phyloP scores from a whole-genome alignment of 306 rosid genomes.

The Cucumis sativus region Cucumber_9930_V3 NC_026657.2:7184001-7184500 shows the following conservation, averaged over 20 bases:
- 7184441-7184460: constrained; percentile 7
- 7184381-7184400: constrained; percentile 8
- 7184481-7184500: constrained; percentile 76
- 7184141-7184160: constrained; percentile 51
- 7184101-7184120: constrained; percentile 89
- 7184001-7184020: not conserved
- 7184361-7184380: constrained; percentile 36
- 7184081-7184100: constrained; percentile 98
- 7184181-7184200: constrained; percentile 50
- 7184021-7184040: constrained; percentile 34
- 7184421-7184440: not conserved
- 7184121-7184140: constrained; percentile 76
- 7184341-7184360: constrained; percentile 91
- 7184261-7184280: constrained; percentile 70
- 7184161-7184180: constrained; percentile 52
- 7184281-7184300: constrained; percentile 59
- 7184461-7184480: constrained; percentile 39
- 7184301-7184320: constrained; percentile 81
- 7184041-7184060: constrained; percentile 82
- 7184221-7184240: constrained; percentile 6
- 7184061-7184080: constrained; percentile 81
- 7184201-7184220: not conserved
- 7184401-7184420: constrained; percentile 6
- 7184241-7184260: constrained; percentile 10
- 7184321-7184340: constrained; percentile 65